phyloP scores from a whole-genome alignment of 2,329 filamentous ascomycete species.

The Fusarium sp. region DNA sequence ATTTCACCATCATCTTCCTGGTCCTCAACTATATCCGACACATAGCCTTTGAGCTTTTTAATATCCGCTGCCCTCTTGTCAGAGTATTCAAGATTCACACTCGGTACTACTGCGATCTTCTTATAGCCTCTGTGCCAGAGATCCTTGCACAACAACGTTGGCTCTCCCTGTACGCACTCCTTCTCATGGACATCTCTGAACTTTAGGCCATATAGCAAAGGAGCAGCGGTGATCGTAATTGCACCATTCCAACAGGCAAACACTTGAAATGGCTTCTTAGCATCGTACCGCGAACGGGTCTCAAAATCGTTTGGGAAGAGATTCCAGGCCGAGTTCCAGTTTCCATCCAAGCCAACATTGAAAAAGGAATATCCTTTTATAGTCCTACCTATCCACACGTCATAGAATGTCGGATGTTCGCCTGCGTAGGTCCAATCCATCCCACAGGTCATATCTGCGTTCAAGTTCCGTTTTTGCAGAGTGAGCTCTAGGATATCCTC shows the following conservation, averaged over 20 bases:
- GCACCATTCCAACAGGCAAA: constrained; percentile 72
- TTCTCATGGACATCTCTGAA: constrained; percentile 55
- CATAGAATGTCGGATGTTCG: constrained; percentile 63
- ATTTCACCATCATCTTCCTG: constrained; percentile 50
- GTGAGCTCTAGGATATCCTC: constrained; percentile 69
- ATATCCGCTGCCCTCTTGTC: constrained; percentile 57
- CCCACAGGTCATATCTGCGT: constrained; percentile 66
- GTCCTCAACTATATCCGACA: constrained; percentile 48
- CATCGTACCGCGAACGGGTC: constrained; percentile 49
- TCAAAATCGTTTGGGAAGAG: constrained; percentile 61
- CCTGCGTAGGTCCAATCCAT: constrained; percentile 67
- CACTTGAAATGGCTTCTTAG: constrained; percentile 65
- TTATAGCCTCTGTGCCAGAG: constrained; percentile 62
- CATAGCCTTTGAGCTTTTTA: constrained; percentile 63
- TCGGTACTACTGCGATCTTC: constrained; percentile 66
- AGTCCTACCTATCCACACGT: constrained; percentile 65
- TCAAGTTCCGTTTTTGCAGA: constrained; percentile 58
- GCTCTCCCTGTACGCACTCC: constrained; percentile 67
- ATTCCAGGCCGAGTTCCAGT: constrained; percentile 61
- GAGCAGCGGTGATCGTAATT: constrained; percentile 60
- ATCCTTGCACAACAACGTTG: constrained; percentile 67
- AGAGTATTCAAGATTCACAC: constrained; percentile 66
- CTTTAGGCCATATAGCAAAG: constrained; percentile 55
- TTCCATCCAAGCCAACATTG: constrained; percentile 60
- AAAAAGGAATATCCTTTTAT: constrained; percentile 67